phyloP scores from a whole-genome alignment of 148 eudicot species.

The Chenopodium formosanum region DNA sequence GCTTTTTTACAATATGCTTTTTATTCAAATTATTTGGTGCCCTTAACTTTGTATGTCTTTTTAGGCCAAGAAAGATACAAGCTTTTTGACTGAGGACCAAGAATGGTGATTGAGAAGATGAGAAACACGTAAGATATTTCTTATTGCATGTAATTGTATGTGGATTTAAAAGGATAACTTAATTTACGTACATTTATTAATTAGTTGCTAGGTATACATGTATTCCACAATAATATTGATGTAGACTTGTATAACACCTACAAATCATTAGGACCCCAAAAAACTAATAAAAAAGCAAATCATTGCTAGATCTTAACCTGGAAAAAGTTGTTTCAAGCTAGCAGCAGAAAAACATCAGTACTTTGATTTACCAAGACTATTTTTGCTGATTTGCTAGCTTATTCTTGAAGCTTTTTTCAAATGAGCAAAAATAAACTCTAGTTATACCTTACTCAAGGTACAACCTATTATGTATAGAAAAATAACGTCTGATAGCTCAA shows the following conservation, averaged over 20 bases:
- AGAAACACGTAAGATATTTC: constrained; percentile 29
- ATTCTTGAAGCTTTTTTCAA: no score
- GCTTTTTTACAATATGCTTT: constrained; percentile 35
- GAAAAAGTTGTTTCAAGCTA: constrained; percentile 17
- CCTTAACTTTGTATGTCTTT: constrained; percentile 64
- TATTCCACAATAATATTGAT: not conserved
- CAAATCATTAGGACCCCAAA: constrained; percentile 8
- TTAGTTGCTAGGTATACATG: constrained; percentile 6
- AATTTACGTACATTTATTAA: not conserved
- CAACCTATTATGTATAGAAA: no score
- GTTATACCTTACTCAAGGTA: no score
- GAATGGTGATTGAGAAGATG: constrained; percentile 21
- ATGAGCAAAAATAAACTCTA: no score
- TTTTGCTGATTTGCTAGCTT: no score
- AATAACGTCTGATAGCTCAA: no score
- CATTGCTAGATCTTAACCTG: constrained; percentile 24
- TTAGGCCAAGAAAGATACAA: constrained; percentile 64
- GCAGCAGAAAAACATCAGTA: not conserved
- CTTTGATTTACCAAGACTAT: no score
- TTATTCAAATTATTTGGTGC: constrained; percentile 66
- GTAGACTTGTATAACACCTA: not conserved
- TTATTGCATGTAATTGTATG: constrained; percentile 5
- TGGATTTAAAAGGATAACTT: constrained; percentile 5
- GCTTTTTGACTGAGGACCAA: constrained; percentile 77
- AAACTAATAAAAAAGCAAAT: not conserved